Percentiles rank a stretch among this genome's conserved stretches.
These are phyloP conservation scores for Fusarium praegraminearum DNA, from an alignment of 2,329 filamentous ascomycete species.

Conservation along the genomic window DNA sequence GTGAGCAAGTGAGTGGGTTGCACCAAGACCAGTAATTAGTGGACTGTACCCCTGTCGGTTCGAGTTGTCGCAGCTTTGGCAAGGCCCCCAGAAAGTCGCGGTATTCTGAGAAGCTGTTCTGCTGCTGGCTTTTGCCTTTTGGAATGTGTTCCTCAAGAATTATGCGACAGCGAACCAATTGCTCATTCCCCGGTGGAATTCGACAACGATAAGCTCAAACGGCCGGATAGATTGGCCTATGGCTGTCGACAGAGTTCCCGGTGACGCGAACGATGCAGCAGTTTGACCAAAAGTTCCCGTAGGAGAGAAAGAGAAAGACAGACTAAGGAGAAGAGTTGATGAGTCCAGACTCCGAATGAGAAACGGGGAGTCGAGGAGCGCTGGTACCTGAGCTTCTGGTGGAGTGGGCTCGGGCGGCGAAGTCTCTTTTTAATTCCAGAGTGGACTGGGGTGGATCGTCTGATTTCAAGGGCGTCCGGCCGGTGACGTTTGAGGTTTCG, in stretches of 20 bases:
- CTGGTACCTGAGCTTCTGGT: slow-evolving; percentile 30
- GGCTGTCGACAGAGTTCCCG: slow-evolving; percentile 12
- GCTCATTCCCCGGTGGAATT: slow-evolving; percentile 45
- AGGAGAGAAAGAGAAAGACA: slow-evolving; percentile 6
- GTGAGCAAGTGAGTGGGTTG: slow-evolving; percentile 21
- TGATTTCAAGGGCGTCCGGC: slow-evolving; percentile 40
- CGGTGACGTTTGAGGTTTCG: slow-evolving; percentile 40
- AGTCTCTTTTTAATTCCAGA: slow-evolving; percentile 30
- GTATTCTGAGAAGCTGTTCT: slow-evolving; percentile 26
- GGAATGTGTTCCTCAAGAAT: slow-evolving; percentile 43
- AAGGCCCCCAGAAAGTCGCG: slow-evolving; percentile 9
- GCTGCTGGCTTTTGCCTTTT: slow-evolving; percentile 18
- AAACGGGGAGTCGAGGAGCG: slow-evolving; percentile 1
- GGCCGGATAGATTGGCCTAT: slow-evolving; percentile 29
- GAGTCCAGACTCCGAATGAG: slow-evolving; percentile 22
- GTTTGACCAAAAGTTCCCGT: slow-evolving; percentile 1
- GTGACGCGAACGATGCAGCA: slow-evolving; percentile 19
- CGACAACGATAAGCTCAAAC: slow-evolving; percentile 27
- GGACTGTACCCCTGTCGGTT: slow-evolving; percentile 34
- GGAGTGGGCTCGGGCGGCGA: slow-evolving; percentile 35
- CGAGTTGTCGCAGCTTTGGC: slow-evolving; percentile 32
- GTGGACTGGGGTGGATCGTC: slow-evolving; percentile 41
- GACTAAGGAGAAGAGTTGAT: slow-evolving; percentile 14
- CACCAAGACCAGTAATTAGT: slow-evolving; percentile 34
- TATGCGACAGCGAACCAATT: slow-evolving; percentile 42